Conservation (phyloP, 1,284 basidiomycete species). For the Kalmanozyma brasiliensis region DNA sequence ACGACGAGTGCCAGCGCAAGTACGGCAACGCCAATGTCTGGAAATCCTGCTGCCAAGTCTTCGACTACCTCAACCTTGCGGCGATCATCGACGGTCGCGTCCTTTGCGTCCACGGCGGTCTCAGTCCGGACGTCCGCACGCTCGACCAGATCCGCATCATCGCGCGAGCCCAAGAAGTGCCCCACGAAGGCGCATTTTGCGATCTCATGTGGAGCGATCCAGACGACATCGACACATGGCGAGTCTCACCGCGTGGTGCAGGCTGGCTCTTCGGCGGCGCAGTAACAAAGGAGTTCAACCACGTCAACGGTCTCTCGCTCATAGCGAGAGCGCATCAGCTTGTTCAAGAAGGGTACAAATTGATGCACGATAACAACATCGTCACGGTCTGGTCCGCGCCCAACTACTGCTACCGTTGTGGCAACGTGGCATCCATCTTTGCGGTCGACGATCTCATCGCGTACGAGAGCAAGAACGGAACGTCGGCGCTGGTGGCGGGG, state of each 20-base stretch:
- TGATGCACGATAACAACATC: constrained; percentile 92
- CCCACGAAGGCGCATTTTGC: constrained; percentile 95
- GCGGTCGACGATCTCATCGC: constrained; percentile 75
- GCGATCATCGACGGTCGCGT: constrained; percentile 97
- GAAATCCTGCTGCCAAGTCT: constrained; percentile 99
- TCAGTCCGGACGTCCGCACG: constrained; percentile 96
- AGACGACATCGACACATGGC: constrained; percentile 99
- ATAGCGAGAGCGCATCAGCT: constrained; percentile 97
- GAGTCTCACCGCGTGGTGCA: constrained; percentile 95
- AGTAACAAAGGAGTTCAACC: constrained; percentile 91
- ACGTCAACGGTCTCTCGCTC: constrained; percentile 94
- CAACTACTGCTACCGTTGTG: constrained; percentile 98
- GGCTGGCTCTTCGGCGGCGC: constrained; percentile 98
- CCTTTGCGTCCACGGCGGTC: constrained; percentile 97
- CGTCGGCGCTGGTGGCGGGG: constrained; percentile 81
- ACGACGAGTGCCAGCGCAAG: constrained; percentile 92
- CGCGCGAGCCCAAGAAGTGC: constrained; percentile 92
- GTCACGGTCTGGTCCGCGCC: constrained; percentile 99
- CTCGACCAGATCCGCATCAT: constrained; percentile 99
- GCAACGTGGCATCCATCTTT: constrained; percentile 94
- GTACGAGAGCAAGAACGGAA: constrained; percentile 38
- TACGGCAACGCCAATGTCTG: constrained; percentile 91
- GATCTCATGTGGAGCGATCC: constrained; percentile 99
- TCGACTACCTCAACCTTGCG: constrained; percentile 96
- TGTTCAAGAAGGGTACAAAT: constrained; percentile 98